A percentile compares a stretch with the other conserved stretches of the same genome.
These are phyloP conservation scores for Leccinum imitatum DNA, from an alignment of 768 basidiomycete genomes.

Conservation along the genomic window DNA sequence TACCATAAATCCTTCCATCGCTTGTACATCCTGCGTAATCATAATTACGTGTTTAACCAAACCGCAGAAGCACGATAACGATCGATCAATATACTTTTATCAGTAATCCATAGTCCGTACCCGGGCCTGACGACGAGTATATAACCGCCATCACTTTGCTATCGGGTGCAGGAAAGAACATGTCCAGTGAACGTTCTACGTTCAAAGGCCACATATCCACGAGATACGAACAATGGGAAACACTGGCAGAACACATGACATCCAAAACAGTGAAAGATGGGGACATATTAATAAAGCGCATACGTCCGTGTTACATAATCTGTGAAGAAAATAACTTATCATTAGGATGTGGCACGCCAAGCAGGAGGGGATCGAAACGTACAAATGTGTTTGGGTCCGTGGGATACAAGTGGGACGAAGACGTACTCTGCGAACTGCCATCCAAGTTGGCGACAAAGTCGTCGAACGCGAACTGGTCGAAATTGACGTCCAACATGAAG, in stretches of 20 bases:
- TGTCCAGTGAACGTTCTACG: conserved; percentile 14
- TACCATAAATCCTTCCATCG: neutral
- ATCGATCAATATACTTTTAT: conserved; percentile 10
- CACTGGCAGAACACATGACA: neutral
- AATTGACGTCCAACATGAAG: conserved; percentile 31
- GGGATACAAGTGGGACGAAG: conserved; percentile 32
- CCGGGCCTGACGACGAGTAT: conserved; percentile 2
- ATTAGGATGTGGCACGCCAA: conserved; percentile 11
- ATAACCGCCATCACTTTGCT: conserved; percentile 1
- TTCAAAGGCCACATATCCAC: conserved; percentile 1
- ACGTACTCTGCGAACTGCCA: conserved; percentile 16
- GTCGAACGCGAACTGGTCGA: conserved; percentile 29
- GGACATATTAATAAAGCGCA: neutral
- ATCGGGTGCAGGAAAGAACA: neutral
- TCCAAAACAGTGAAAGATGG: neutral
- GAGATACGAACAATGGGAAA: conserved; percentile 3
- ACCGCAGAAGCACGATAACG: conserved; percentile 1
- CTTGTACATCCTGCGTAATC: neutral
- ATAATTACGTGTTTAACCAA: neutral
- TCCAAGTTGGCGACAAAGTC: conserved; percentile 25
- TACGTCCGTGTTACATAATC: conserved; percentile 21
- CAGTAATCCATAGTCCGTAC: neutral
- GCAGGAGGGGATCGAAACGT: conserved; percentile 16
- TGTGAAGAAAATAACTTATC: conserved; percentile 4
- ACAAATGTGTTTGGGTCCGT: conserved; percentile 36